Base-by-base conservation (phyloP, 441 rosid genomes). In the Codiaeum variegatum region DNA sequence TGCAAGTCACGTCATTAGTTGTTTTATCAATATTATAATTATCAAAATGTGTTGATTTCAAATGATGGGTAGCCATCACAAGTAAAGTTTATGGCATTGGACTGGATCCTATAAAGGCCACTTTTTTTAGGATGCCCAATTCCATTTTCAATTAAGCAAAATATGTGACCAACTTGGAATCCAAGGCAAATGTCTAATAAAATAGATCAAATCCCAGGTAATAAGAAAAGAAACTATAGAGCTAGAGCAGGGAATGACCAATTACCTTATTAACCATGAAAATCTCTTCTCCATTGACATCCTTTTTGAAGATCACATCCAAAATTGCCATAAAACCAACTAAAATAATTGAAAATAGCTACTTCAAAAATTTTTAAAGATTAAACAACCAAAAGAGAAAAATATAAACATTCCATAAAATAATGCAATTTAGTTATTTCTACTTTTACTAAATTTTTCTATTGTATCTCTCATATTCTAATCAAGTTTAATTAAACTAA, bases 281-380 rank as follows among this genome's bases (percentile, higher is more conserved):
- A 62, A 91, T 88, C 81, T 89, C 95, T 80, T 88, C 94, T 15
- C 97, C 97, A 81, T 94, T 94, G 77, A 94, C 87, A 83, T 92
- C 97, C n/a, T 86, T 94, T 81, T 90, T 86, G n/a, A 85, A 94
- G 95, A 83, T 85, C 89, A 89, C 96, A 91, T 80, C 85, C n/a
- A n/a, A 81, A 81, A 74, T 82, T 75, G 85, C 90, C 97, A 94
- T 91, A 80, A 80, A 80, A 80, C 86, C 78, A 76, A 78, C 62
- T 71, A 21, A 73, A 75, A 28, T 8, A 56, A 70, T 13, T 8
- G 28, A 79, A 40, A 55, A 71, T 80, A 62, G 81, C 77, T 82
- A 75, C 77, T 84, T 76, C 80, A 78, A 86, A 83, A n/a, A n/a
- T n/a, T n/a, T n/a, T n/a, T n/a, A n/a, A n/a, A n/a, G n/a, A n/a